Conservation (phyloP, 1,139 yeast species). For the Yamadazyma taylorii region DNA sequence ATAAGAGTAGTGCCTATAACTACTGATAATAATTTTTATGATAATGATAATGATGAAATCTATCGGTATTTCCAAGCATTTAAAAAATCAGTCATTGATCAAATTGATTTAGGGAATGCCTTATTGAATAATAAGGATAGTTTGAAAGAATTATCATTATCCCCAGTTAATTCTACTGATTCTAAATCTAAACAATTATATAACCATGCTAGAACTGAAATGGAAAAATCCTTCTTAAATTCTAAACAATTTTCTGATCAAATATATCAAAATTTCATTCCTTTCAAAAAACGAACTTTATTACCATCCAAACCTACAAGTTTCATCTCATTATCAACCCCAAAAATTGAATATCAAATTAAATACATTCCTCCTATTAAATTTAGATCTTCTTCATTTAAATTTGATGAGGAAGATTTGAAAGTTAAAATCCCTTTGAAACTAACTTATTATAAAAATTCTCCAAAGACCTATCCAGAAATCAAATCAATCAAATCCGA, state of each 20-base stretch:
- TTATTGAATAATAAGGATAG: conserved; percentile 11
- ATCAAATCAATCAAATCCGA: conserved; percentile 36
- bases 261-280: conserved; percentile 32
- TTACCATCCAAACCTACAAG: conserved; percentile 33
- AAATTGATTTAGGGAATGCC: conserved; percentile 31
- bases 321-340: conserved; percentile 37
- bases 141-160: conserved; percentile 10
- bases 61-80: conserved; percentile 39
- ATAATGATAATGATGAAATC: conserved; percentile 22
- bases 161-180: conserved; percentile 18
- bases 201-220: conserved; percentile 17
- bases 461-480: conserved; percentile 21
- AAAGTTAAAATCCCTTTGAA: conserved; percentile 37
- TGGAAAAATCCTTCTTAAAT: conserved; percentile 14
- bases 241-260: conserved; percentile 19
- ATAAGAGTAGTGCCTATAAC: conserved; percentile 39
- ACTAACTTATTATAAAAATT: conserved; percentile 24
- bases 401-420: conserved; percentile 16
- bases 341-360: conserved; percentile 30
- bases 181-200: conserved; percentile 39
- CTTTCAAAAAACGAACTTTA: conserved; percentile 37
- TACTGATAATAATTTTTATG: conserved; percentile 22
- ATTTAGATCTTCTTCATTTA: conserved; percentile 18
- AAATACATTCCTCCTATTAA: conserved; percentile 37
- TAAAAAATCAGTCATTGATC: conserved; percentile 29